Evolutionary conservation across 176 grass and related monocot genomes (phyloP).

Genomic region (Miscanthus lutarioriparius): DNA sequence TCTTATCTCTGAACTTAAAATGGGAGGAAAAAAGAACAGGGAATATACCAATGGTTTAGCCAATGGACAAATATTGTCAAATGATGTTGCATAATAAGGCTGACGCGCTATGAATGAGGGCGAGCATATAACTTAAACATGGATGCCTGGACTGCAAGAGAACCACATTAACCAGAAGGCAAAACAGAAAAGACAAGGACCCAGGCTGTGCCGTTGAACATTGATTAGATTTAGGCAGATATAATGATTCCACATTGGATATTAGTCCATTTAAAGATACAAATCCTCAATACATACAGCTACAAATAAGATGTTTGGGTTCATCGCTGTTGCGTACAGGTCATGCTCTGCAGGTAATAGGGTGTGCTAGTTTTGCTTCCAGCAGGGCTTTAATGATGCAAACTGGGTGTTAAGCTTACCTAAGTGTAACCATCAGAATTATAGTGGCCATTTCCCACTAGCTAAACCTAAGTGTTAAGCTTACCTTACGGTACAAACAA

Average conservation of each 20-base stretch:
- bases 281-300: not conserved
- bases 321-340: not conserved
- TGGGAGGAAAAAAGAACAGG: not conserved
- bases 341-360: not conserved
- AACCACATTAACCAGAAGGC: not conserved
- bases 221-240: not conserved
- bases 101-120: not conserved
- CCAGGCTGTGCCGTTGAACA: not conserved
- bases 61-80: not conserved
- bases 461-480: not conserved
- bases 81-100: not conserved
- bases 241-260: not conserved
- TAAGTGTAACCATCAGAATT: not conserved
- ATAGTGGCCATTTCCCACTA: not conserved
- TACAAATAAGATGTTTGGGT: conserved; percentile 13
- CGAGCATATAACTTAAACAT: not conserved
- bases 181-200: not conserved
- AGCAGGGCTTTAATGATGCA: not conserved
- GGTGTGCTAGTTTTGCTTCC: not conserved
- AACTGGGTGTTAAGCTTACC: no score
- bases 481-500: not conserved
- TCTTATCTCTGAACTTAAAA: not conserved
- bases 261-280: not conserved
- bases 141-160: not conserved
- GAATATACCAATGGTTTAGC: not conserved